Conservation (phyloP, 1,284 basidiomycete species). For the Moesziomyces globuligerus region DNA sequence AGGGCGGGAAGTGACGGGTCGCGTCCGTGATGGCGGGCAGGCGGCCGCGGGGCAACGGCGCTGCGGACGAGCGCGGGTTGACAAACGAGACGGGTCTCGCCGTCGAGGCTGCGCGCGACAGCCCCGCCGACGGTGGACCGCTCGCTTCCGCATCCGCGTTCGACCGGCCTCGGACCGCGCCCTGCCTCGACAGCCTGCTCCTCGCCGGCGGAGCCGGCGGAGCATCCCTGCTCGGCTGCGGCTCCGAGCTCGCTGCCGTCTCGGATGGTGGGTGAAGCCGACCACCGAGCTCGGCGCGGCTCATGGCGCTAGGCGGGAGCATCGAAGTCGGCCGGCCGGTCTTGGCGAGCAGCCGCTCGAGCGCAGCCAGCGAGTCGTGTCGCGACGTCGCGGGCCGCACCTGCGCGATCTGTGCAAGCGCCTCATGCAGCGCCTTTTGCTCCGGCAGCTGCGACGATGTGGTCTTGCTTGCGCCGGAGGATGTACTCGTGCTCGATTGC, state of each 20-base stretch:
- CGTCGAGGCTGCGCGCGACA: conserved; percentile 20
- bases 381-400: conserved; percentile 20
- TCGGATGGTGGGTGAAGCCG: conserved; percentile 5
- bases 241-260: not conserved
- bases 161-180: conserved; percentile 17
- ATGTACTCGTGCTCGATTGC: conserved; percentile 3
- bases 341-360: conserved; percentile 44
- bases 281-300: conserved; percentile 23
- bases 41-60: conserved; percentile 50
- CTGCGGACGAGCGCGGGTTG: conserved; percentile 49
- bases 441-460: conserved; percentile 17
- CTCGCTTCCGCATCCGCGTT: conserved; percentile 1
- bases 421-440: conserved; percentile 37
- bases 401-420: conserved; percentile 48
- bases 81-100: conserved; percentile 44
- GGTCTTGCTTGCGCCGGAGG: not conserved
- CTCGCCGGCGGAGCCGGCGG: not conserved
- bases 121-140: conserved; percentile 7
- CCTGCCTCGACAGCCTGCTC: conserved; percentile 29
- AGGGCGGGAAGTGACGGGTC: conserved; percentile 58
- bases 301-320: conserved; percentile 15
- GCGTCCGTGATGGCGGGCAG: conserved; percentile 59
- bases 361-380: conserved; percentile 45
- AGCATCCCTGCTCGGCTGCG: not conserved
- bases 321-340: conserved; percentile 29